These are phyloP conservation scores for Euphorbia peplus DNA, from an alignment of 345 rosid genomes.

Conservation along the genomic window DNA sequence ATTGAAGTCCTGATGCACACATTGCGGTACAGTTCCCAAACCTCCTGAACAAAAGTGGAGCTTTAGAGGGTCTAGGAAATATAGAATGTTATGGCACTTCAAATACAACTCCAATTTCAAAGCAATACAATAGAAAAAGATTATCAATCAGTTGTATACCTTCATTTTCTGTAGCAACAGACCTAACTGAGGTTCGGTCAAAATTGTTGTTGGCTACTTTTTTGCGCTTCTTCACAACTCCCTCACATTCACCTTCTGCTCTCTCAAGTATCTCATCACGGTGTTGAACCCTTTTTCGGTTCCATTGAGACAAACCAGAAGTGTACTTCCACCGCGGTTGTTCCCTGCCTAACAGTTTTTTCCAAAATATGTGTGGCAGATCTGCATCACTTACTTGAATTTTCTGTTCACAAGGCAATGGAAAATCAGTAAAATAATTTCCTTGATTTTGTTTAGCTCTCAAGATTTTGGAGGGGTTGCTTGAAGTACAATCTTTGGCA, in stretches of 20 bases:
- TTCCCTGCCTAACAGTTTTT: constrained; percentile 57
- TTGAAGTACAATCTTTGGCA: constrained; percentile 33
- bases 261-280: constrained; percentile 30
- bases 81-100: background rate
- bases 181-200: constrained; percentile 27
- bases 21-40: constrained; percentile 26
- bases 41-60: constrained; percentile 44
- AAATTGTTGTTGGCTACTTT: constrained; percentile 35
- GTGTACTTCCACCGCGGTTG: constrained; percentile 65
- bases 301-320: constrained; percentile 54
- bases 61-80: background rate
- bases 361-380: constrained; percentile 65
- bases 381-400: constrained; percentile 46
- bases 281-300: constrained; percentile 55
- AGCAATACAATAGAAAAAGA: background rate
- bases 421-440: constrained; percentile 39
- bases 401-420: constrained; percentile 59
- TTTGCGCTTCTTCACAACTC: constrained; percentile 51
- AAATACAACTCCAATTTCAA: background rate
- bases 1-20: constrained; percentile 21
- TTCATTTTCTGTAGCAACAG: constrained; percentile 29
- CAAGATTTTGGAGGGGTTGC: constrained; percentile 43
- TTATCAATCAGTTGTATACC: constrained; percentile 37
- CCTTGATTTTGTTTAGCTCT: constrained; percentile 56
- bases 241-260: constrained; percentile 30